Percentiles rank a stretch among this genome's conserved stretches.
Conservation (phyloP, 345 rosid species). For the Aquilaria yunnanensis region DNA sequence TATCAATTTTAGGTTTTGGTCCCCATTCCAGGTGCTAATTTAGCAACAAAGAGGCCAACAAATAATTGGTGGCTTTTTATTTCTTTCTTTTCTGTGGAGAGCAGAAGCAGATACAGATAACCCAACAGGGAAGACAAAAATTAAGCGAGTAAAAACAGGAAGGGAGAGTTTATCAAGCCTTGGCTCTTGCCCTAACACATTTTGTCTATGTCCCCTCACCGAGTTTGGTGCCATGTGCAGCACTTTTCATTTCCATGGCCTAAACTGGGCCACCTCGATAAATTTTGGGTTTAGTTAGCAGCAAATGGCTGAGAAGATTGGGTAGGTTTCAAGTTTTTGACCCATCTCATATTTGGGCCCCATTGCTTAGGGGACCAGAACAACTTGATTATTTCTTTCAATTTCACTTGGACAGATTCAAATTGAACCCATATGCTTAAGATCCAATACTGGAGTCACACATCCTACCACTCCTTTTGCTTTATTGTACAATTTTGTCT, state of each 20-base stretch:
- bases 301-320: slow-evolving; percentile 8
- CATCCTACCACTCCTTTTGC: too few relatives aligned
- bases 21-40: slow-evolving; percentile 25
- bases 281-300: slow-evolving; percentile 2
- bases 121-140: slow-evolving; percentile 29
- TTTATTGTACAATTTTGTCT: slow-evolving; percentile 2
- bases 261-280: slow-evolving; percentile 18
- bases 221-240: slow-evolving; percentile 30
- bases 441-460: too few relatives aligned
- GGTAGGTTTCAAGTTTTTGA: slow-evolving; percentile 12
- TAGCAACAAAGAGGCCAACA: neutral
- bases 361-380: slow-evolving; percentile 31
- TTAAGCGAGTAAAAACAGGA: slow-evolving; percentile 17
- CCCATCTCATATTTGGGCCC: slow-evolving; percentile 22
- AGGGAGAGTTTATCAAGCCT: slow-evolving; percentile 15
- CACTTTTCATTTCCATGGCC: slow-evolving; percentile 15
- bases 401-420: too few relatives aligned
- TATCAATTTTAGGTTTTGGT: slow-evolving; percentile 38
- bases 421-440: too few relatives aligned
- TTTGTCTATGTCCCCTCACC: slow-evolving; percentile 54
- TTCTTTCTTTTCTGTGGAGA: neutral
- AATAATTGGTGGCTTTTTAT: neutral
- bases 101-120: slow-evolving; percentile 1
- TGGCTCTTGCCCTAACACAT: slow-evolving; percentile 39
- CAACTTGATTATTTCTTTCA: slow-evolving; percentile 6